phyloP scores from a whole-genome alignment of 2,329 filamentous ascomycete species.

The Aureobasidium sp. region DNA sequence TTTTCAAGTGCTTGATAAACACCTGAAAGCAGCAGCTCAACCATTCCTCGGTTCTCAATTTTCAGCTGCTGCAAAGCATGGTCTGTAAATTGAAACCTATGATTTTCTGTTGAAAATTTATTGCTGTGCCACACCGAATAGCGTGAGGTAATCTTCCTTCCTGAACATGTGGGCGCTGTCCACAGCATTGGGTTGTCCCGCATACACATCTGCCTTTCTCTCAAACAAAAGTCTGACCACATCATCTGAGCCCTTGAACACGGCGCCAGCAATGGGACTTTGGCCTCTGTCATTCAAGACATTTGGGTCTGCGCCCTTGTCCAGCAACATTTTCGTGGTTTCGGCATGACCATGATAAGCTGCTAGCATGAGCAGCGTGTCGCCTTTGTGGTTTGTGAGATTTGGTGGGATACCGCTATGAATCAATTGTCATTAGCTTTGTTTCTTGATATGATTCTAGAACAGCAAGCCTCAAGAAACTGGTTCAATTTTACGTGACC shows the following conservation, averaged over 20 bases:
- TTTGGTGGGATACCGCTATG: constrained; percentile 55
- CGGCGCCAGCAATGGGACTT: constrained; percentile 61
- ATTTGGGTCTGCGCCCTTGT: constrained; percentile 60
- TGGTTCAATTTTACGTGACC: background rate
- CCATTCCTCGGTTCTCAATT: background rate
- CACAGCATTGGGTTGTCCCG: constrained; percentile 40
- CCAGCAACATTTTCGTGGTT: constrained; percentile 53
- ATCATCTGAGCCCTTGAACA: constrained; percentile 63
- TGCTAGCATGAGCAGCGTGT: constrained; percentile 68
- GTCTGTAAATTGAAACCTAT: background rate
- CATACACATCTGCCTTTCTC: constrained; percentile 34
- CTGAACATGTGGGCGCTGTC: constrained; percentile 43
- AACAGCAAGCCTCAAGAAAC: background rate
- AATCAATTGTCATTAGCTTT: background rate
- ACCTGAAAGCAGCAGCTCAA: background rate
- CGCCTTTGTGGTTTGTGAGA: constrained; percentile 65
- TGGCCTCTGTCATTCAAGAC: constrained; percentile 61
- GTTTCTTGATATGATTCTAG: background rate
- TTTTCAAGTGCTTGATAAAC: background rate
- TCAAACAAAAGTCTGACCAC: constrained; percentile 51
- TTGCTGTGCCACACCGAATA: constrained; percentile 28
- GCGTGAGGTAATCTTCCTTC: constrained; percentile 29
- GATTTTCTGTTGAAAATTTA: background rate
- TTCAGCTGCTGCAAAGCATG: background rate
- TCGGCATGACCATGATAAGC: constrained; percentile 61